Base-by-base conservation (phyloP, 768 basidiomycete genomes). In the Podaxis sp. region DNA sequence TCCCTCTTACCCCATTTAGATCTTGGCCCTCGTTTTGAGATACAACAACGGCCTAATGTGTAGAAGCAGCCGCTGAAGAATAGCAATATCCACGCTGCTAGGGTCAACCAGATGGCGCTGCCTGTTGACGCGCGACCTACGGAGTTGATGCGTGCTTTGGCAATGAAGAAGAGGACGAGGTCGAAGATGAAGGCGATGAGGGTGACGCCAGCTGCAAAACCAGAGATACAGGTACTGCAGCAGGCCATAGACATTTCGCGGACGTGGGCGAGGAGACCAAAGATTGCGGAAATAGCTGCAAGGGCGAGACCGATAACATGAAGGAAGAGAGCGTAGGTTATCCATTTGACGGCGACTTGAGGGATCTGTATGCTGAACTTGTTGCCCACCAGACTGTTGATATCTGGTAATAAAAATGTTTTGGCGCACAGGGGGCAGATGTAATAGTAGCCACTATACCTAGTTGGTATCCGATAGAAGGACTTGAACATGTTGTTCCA, bases 131-230 rank as follows among this genome's bases (percentile, higher is more conserved):
- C 95, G 0, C 80, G 80, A 4, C 92, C 95, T 19, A 94, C 88
- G 3, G 80, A 67, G 72, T 92, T 90, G 73, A 99, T 90, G 58
- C 95, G 86, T 49, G 90, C 78, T 71, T 89, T 95, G 63, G 92
- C 92, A 61, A 96, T 76, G 80, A 93, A 94, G 78, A 98, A 99
- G 62, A 97, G 78, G 67, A 85, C 90, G 63, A 98, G 76, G 74
- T 99, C 97, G 74, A 98, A 95, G 36, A 96, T 85, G 75, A 98
- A 96, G 4, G 96, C 95, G 49, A 93, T 70, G 64, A 99, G 80
- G 56, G 93, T 83, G 63, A 96, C 76, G 1, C 83, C 75, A 0
- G 94, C 93, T 12, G 89, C 93, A 65, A 95, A 85, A 5, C 92
- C 88, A 3, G 92, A 89, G 63, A 96, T 77, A 68, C 83, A 92